Conservation (phyloP, 495 filamentous ascomycete genomes). For the Tuber brumale region DNA sequence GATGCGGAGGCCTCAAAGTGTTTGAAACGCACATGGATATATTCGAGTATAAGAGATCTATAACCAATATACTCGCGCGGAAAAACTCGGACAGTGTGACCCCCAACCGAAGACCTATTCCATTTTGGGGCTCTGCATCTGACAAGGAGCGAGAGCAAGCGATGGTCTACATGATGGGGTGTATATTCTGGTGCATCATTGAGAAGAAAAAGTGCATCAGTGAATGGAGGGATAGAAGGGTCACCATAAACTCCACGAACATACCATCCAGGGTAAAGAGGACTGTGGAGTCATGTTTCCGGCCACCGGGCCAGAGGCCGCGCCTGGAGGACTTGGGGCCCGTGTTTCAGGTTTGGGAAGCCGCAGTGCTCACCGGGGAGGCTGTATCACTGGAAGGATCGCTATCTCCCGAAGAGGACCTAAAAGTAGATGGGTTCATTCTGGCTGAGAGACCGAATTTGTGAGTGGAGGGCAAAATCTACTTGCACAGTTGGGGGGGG, state of each 20-base stretch:
- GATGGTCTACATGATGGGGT: slow-evolving; percentile 32
- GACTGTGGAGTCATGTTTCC: not conserved
- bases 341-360: not conserved
- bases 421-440: not conserved
- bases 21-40: slow-evolving; percentile 1
- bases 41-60: slow-evolving; percentile 2
- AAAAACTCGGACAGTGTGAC: slow-evolving; percentile 15
- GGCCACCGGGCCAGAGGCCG: not conserved
- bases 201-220: slow-evolving; percentile 17
- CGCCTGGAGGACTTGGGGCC: not conserved
- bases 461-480: not conserved
- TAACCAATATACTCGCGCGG: not conserved
- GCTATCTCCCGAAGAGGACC: not conserved
- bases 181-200: slow-evolving; percentile 29
- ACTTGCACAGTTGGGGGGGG: not conserved
- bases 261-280: not conserved
- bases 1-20: not conserved
- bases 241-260: not conserved
- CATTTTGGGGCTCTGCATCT: slow-evolving; percentile 17
- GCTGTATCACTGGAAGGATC: not conserved
- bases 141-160: slow-evolving; percentile 11
- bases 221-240: not conserved
- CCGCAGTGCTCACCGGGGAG: not conserved
- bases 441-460: not conserved
- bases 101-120: not conserved